A percentile compares a stretch with the other conserved stretches of the same genome.
Conservation (phyloP, 2,329 filamentous ascomycete species). For the Byssoonygena ceratinophila region DNA sequence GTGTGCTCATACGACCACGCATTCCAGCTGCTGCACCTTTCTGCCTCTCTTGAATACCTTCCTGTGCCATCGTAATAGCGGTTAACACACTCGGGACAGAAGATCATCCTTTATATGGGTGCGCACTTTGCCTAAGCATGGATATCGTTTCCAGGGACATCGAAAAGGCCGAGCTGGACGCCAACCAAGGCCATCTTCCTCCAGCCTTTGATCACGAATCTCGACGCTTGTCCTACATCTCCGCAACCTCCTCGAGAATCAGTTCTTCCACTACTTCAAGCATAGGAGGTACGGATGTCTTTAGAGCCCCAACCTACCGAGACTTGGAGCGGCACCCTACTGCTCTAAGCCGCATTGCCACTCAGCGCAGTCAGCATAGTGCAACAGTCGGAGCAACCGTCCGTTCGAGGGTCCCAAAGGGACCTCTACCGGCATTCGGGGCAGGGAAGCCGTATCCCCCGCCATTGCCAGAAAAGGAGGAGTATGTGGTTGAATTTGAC, state of each 20-base stretch:
- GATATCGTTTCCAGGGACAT: conserved; percentile 29
- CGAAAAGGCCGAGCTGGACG: conserved; percentile 30
- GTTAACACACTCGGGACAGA: no score
- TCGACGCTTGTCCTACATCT: conserved; percentile 11
- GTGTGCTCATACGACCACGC: background rate
- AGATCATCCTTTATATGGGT: no score
- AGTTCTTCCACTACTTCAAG: conserved; percentile 18
- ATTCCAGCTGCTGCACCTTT: background rate
- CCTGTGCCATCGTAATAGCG: background rate
- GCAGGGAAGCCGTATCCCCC: conserved; percentile 49
- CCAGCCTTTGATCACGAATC: conserved; percentile 13
- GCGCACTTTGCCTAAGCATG: conserved; percentile 21
- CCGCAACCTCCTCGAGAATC: conserved; percentile 19
- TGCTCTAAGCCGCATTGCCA: conserved; percentile 33
- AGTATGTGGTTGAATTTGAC: conserved; percentile 63
- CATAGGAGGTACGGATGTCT: conserved; percentile 17
- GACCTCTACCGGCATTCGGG: conserved; percentile 37
- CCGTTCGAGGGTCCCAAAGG: conserved; percentile 23
- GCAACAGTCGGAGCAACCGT: conserved; percentile 33
- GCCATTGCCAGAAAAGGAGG: conserved; percentile 45
- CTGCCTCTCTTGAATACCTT: background rate
- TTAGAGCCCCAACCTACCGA: conserved; percentile 25
- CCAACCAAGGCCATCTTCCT: conserved; percentile 17
- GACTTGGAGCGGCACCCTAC: conserved; percentile 32
- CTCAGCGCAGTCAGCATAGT: conserved; percentile 33